Conservation (phyloP, 202 grass and related monocot genomes). For the Zizania palustris region DNA sequence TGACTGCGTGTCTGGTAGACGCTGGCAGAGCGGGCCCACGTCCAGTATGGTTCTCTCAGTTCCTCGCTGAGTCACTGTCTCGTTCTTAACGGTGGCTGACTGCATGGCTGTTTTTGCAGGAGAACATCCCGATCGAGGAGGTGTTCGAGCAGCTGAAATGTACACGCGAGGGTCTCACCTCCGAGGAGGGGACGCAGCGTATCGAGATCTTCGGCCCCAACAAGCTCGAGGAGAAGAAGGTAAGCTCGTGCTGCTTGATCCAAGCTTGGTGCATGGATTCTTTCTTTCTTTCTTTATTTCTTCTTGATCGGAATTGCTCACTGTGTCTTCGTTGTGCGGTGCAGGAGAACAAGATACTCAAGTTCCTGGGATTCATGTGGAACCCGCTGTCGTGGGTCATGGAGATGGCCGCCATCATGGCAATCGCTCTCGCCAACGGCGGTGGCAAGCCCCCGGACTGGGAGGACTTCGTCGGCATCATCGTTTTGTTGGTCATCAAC, state of each 20-base stretch:
- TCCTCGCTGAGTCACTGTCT: too few relatives aligned
- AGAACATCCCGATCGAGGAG: slow-evolving; percentile 59
- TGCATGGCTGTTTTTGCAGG: slow-evolving; percentile 32
- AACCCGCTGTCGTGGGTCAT: slow-evolving; percentile 77
- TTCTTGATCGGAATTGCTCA: neutral
- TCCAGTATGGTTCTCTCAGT: neutral
- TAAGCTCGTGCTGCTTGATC: neutral
- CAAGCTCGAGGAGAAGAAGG: slow-evolving; percentile 70
- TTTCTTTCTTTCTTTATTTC: neutral
- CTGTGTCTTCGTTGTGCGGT: neutral
- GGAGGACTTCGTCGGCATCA: slow-evolving; percentile 61
- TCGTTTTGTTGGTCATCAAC: slow-evolving; percentile 60
- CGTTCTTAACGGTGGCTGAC: too few relatives aligned
- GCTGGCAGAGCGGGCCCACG: neutral
- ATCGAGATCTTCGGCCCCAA: slow-evolving; percentile 53
- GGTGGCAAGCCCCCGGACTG: slow-evolving; percentile 33
- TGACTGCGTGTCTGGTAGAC: neutral
- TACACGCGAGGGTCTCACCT: slow-evolving; percentile 48
- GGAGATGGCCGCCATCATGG: slow-evolving; percentile 66
- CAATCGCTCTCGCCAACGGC: slow-evolving; percentile 62
- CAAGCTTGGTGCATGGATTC: neutral
- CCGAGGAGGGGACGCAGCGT: slow-evolving; percentile 45
- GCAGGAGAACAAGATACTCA: slow-evolving; percentile 66
- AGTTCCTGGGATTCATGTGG: slow-evolving; percentile 77
- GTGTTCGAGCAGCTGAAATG: slow-evolving; percentile 59